phyloP scores from a whole-genome alignment of 768 basidiomycete species.

The Termitomyces heimii region DNA sequence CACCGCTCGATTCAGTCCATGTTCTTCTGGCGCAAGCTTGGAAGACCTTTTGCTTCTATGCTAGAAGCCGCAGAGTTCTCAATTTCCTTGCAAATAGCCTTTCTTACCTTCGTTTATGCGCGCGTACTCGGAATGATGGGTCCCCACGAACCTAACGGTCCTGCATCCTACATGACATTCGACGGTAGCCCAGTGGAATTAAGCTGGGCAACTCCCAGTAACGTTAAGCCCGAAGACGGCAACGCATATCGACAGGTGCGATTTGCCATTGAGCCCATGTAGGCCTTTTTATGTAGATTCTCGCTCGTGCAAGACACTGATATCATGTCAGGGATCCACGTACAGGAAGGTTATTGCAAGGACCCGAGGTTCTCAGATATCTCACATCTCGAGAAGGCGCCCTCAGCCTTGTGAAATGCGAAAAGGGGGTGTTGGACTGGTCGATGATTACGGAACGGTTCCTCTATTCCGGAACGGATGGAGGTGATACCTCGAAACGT shows the following conservation, averaged over 20 bases:
- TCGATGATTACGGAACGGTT: constrained; percentile 22
- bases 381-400: constrained; percentile 20
- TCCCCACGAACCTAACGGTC: constrained; percentile 15
- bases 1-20: constrained; percentile 11
- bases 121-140: constrained; percentile 25
- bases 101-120: constrained; percentile 24
- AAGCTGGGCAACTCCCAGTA: constrained; percentile 25
- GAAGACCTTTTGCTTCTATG: constrained; percentile 23
- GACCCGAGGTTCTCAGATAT: constrained; percentile 21
- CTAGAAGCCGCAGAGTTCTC: constrained; percentile 21
- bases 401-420: constrained; percentile 21
- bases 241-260: constrained; percentile 19
- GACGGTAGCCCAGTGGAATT: constrained; percentile 27
- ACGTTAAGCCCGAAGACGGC: constrained; percentile 10
- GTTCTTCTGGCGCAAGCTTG: constrained; percentile 24
- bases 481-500: constrained; percentile 13
- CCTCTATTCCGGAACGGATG: constrained; percentile 18
- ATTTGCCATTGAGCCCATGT: constrained; percentile 30
- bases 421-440: constrained; percentile 20
- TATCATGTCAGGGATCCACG: constrained; percentile 20
- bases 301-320: not conserved
- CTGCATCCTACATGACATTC: constrained; percentile 24
- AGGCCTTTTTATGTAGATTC: not conserved
- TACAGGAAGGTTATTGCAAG: constrained; percentile 17
- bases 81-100: constrained; percentile 17